Evolutionary conservation across 257 asterid genomes (phyloP).

Genomic region (Petunia secreta): DNA sequence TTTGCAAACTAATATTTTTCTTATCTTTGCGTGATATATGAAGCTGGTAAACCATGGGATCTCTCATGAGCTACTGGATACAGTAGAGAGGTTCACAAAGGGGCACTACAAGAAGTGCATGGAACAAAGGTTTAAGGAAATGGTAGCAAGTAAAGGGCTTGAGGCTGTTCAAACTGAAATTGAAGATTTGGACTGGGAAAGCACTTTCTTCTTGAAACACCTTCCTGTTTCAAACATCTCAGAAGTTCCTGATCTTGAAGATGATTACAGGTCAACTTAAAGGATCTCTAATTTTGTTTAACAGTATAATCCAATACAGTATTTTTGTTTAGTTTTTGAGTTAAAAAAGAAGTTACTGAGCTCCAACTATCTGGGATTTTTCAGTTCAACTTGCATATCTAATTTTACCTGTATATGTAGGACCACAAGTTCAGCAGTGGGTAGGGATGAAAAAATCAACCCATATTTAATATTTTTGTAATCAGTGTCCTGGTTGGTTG

Average conservation of each 20-base stretch:
- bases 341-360: background rate
- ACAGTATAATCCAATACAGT: background rate
- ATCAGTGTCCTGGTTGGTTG: too few species aligned
- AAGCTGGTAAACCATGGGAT: slow-evolving; percentile 66
- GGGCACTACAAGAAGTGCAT: slow-evolving; percentile 60
- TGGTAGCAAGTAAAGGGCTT: slow-evolving; percentile 66
- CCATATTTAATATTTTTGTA: too few species aligned
- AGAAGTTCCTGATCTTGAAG: slow-evolving; percentile 67
- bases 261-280: slow-evolving; percentile 55
- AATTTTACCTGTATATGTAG: slow-evolving; percentile 18
- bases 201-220: slow-evolving; percentile 65
- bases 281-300: background rate
- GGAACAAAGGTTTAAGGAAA: slow-evolving; percentile 67
- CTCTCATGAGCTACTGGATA: slow-evolving; percentile 59
- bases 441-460: too few species aligned
- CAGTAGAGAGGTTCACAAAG: slow-evolving; percentile 63
- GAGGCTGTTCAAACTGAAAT: slow-evolving; percentile 60
- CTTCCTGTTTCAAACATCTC: slow-evolving; percentile 70
- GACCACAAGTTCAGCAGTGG: slow-evolving; percentile 25
- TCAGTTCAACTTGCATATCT: slow-evolving; percentile 17
- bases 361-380: slow-evolving; percentile 33
- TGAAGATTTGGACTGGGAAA: slow-evolving; percentile 68
- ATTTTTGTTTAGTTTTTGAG: background rate
- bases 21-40: background rate
- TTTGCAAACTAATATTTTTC: background rate